Conservation (phyloP, 2,329 filamentous ascomycete species). For the Sclerotinia trifoliorum region DNA sequence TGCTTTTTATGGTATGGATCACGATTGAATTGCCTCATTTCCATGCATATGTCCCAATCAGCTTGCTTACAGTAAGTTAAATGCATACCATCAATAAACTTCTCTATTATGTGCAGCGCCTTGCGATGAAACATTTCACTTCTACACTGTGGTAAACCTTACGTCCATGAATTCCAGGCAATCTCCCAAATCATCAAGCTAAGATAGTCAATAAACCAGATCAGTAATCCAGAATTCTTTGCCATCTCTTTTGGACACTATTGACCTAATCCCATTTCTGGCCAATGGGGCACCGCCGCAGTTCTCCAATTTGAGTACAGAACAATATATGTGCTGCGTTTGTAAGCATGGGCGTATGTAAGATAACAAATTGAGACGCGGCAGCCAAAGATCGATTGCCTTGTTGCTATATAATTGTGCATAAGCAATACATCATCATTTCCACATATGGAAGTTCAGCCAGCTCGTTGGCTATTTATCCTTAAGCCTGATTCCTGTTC, state of each 20-base stretch:
- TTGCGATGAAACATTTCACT: not conserved
- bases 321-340: not conserved
- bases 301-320: not conserved
- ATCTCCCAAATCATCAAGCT: not conserved
- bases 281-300: not conserved
- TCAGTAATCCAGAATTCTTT: not conserved
- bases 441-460: not conserved
- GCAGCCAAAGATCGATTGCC: not conserved
- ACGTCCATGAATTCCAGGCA: not conserved
- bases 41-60: not conserved
- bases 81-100: not conserved
- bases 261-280: not conserved
- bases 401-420: not conserved
- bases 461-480: not conserved
- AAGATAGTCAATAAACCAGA: not conserved
- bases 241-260: not conserved
- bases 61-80: not conserved
- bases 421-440: not conserved
- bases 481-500: not conserved
- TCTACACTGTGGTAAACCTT: not conserved
- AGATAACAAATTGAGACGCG: not conserved
- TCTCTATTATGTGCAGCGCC: not conserved
- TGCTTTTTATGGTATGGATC: not conserved
- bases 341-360: not conserved
- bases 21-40: not conserved